phyloP scores from a whole-genome alignment of 2,329 filamentous ascomycete species.

The Neofusicoccum cordaticola region DNA sequence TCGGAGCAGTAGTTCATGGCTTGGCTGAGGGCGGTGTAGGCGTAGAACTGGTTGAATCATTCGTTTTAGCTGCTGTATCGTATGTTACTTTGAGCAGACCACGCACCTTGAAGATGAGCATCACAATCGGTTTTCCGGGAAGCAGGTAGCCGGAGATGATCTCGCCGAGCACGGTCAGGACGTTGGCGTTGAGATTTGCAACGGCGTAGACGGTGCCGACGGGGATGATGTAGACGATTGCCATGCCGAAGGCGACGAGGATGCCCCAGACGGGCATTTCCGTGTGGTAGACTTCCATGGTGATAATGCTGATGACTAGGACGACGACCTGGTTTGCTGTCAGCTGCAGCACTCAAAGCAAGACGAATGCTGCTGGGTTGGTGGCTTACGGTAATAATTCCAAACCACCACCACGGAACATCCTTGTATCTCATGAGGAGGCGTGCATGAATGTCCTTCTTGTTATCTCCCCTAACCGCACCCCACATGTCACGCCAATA shows the following conservation, averaged over 20 bases:
- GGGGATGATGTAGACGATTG: slow-evolving; percentile 13
- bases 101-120: slow-evolving; percentile 15
- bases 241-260: slow-evolving; percentile 13
- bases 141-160: slow-evolving; percentile 60
- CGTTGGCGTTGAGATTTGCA: slow-evolving; percentile 16
- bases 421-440: slow-evolving; percentile 58
- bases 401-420: slow-evolving; percentile 59
- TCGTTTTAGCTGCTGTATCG: too few relatives aligned
- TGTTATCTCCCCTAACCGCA: slow-evolving; percentile 57
- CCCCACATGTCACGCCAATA: slow-evolving; percentile 42
- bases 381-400: slow-evolving; percentile 33
- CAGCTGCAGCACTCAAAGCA: not conserved
- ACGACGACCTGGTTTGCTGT: not conserved
- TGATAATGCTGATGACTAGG: slow-evolving; percentile 41
- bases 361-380: too few relatives aligned
- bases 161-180: slow-evolving; percentile 52
- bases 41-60: slow-evolving; percentile 2
- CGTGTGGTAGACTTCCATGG: slow-evolving; percentile 26
- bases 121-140: slow-evolving; percentile 15
- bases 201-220: slow-evolving; percentile 15
- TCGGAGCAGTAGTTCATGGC: slow-evolving; percentile 16
- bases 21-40: slow-evolving; percentile 12
- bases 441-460: slow-evolving; percentile 38
- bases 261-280: slow-evolving; percentile 17
- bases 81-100: too few relatives aligned